Evolutionary conservation across 176 grass and related monocot species (phyloP).

Genomic region (Ananas comosus): DNA sequence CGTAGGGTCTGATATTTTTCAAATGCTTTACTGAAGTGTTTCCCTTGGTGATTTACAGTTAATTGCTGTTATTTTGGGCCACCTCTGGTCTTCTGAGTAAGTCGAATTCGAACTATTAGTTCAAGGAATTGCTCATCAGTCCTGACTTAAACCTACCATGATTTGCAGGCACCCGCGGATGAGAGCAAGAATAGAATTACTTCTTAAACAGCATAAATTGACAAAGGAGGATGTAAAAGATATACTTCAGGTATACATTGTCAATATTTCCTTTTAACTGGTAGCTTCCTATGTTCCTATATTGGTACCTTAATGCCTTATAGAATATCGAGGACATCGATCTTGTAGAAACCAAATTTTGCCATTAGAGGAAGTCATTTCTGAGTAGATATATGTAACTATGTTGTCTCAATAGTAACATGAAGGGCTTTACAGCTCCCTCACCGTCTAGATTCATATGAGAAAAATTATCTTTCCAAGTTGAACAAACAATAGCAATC

Average conservation of each 20-base stretch:
- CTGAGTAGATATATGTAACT: no score
- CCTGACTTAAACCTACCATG: not conserved
- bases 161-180: slow-evolving; percentile 65
- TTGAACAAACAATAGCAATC: no score
- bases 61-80: slow-evolving; percentile 81
- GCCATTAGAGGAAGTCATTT: no score
- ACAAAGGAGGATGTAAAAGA: slow-evolving; percentile 75
- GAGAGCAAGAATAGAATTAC: slow-evolving; percentile 78
- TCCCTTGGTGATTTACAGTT: slow-evolving; percentile 46
- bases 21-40: slow-evolving; percentile 7
- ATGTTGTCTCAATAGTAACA: no score
- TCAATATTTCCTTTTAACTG: not conserved
- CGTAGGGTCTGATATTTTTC: not conserved
- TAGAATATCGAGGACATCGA: no score
- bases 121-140: not conserved
- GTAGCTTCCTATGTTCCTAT: not conserved
- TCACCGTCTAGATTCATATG: no score
- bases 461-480: no score
- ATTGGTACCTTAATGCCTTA: no score
- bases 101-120: slow-evolving; percentile 18
- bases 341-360: no score
- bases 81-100: slow-evolving; percentile 94
- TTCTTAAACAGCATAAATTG: slow-evolving; percentile 89
- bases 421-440: no score
- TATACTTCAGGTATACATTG: slow-evolving; percentile 60